phyloP scores from a whole-genome alignment of 192 early-diverging fungal genomes.

The Podila horticola region DNA sequence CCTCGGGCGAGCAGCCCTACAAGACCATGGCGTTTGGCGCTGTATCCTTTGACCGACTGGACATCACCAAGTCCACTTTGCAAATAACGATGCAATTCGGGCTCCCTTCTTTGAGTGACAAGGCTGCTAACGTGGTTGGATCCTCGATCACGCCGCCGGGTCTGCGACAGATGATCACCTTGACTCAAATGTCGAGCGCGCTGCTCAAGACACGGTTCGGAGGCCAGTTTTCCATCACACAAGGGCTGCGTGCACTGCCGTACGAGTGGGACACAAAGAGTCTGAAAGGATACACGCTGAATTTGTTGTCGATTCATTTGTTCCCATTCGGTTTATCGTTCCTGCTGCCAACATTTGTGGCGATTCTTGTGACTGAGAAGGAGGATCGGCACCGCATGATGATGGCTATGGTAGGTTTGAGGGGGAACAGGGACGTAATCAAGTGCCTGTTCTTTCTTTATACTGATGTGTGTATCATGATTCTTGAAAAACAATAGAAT shows the following conservation, averaged over 20 bases:
- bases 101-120: background rate
- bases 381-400: conserved; percentile 44
- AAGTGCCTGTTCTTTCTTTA: too few relatives aligned
- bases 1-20: background rate
- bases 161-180: conserved; percentile 27
- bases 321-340: conserved; percentile 45
- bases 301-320: conserved; percentile 9
- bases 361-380: conserved; percentile 41
- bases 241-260: conserved; percentile 27
- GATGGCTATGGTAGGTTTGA: conserved; percentile 47
- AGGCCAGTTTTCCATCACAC: conserved; percentile 19
- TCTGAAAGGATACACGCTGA: conserved; percentile 6
- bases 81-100: conserved; percentile 40
- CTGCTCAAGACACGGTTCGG: conserved; percentile 27
- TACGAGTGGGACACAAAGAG: conserved; percentile 5
- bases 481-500: conserved; percentile 12
- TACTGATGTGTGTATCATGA: too few relatives aligned
- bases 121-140: background rate
- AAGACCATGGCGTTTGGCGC: conserved; percentile 17
- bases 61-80: background rate
- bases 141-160: conserved; percentile 4
- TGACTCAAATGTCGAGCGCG: conserved; percentile 25
- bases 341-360: conserved; percentile 39
- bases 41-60: conserved; percentile 5
- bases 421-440: background rate